Evolutionary conservation across 345 rosid species (phyloP), one percentile per base, ranked within the genome.

Genomic region (Diplotaxis tenuifolia): DNA sequence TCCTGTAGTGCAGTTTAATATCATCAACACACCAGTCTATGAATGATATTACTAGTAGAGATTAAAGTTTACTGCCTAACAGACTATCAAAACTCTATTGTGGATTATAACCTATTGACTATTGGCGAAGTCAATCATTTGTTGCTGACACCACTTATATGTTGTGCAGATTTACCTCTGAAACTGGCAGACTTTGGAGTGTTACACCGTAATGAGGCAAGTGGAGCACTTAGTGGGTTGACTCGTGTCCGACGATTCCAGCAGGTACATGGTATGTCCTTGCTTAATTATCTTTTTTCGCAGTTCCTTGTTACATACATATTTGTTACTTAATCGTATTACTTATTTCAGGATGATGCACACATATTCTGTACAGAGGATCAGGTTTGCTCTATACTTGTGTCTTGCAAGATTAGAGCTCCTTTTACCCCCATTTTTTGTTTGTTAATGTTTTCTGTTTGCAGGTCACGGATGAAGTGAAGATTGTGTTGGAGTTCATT

Each of bases 241-340:
- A 92, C 96, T 74, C 97, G 98, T 65, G 99, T 95, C 65, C 86
- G 97, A 79, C 91, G 99, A 78, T 92, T 95, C 84, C 97, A 95
- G 81, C 99, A 95, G 96, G 99, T 94, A 75, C 72, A n/a, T 7
- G 47, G 65, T 45, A 45, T 22, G 5, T 9, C 62, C 65, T 20
- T 50, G 27, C 49, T 50, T 34, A 25, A 64, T 57, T 32, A 12
- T 8, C 20, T 14, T 36, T 6, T n/a, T 25, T 27, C 1, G 1
- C 63, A 38, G 53, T 55, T 53, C 14, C 42, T 60, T 52, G 36
- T 22, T 71, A 21, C 50, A 31, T 66, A n/a, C 56, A 45, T 38
- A 54, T 54, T 73, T 21, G 55, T 38, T 16, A 23, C 27, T 22
- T 62, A 18, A 28, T 42, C 7, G 9, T 23, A 14, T 29, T 52